Evolutionary conservation across 1,284 basidiomycete genomes (phyloP).

Genomic region (Apiotrichum porosum): DNA sequence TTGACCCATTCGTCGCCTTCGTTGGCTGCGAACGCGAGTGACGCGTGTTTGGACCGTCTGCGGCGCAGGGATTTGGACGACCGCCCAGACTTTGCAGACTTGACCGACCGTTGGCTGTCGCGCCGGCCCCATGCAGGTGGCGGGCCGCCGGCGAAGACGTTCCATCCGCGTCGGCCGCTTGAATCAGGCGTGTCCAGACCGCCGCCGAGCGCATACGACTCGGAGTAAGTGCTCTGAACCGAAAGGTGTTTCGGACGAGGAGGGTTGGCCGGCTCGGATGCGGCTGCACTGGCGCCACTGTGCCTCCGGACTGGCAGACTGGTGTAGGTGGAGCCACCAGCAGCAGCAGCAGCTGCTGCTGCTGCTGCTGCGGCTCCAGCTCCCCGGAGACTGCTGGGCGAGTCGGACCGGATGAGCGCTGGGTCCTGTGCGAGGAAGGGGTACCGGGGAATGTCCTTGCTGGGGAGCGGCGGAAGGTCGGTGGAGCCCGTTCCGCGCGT

Average conservation of each 20-base stretch:
- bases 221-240: slow-evolving; percentile 2
- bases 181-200: neutral
- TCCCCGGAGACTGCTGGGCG: neutral
- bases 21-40: neutral
- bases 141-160: slow-evolving; percentile 15
- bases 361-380: too few species aligned
- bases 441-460: neutral
- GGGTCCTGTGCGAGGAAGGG: slow-evolving; percentile 3
- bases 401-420: neutral
- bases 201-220: neutral
- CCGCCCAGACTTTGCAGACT: neutral
- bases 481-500: too few species aligned
- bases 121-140: slow-evolving; percentile 14
- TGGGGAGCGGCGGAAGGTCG: too few species aligned
- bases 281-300: too few species aligned
- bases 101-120: slow-evolving; percentile 7
- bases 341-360: too few species aligned
- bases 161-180: slow-evolving; percentile 1
- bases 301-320: too few species aligned
- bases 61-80: slow-evolving; percentile 3
- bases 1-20: slow-evolving; percentile 5
- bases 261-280: neutral
- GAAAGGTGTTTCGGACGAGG: slow-evolving; percentile 2
- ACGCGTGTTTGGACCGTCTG: neutral
- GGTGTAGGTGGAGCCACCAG: too few species aligned